Evolutionary conservation across 23 red algal genomes (phyloP), one percentile per base, ranked within the genome.

Genomic region (Gracilaria caudata): DNA sequence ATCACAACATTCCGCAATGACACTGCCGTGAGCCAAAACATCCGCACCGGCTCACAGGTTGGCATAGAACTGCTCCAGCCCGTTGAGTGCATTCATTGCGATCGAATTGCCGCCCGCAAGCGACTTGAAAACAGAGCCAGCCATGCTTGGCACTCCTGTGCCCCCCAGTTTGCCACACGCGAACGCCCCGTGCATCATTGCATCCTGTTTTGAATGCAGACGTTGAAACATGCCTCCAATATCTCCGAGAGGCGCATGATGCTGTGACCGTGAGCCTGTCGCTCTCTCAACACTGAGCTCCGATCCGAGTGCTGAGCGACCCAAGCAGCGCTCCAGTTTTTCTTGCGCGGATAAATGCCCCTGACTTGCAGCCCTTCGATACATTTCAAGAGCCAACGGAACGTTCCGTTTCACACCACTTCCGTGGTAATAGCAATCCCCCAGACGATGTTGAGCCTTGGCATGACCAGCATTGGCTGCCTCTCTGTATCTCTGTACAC

Each of bases 371-470:
- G 81, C 81, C 24, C 43, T 7, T 30, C 66, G 64, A 68, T 63
- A 86, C 58, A 86, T 43, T 34, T 47, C 41, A 1, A 61, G 41
- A 16, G 81, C 81, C 47, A 35, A 25, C n/a, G 29, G 11, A 86
- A 86, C 30, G 64, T 86, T 30, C 6, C 39, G 58, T 26, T 86
- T 64, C 33, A 86, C 81, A 24, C 81, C 81, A 29, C 32, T 25
- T 40, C 64, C 81, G 33, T 86, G 28, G 26, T 86, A 73, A 36
- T 86, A 86, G 41, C 81, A 86, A 11, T 46, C 81, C 8, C 64
- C 81, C 4, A 86, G 51, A 32, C 46, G 25, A 68, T 64, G 51
- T 24, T 86, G 61, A 38, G 81, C 81, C 19, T 41, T 64, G n/a
- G 60, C 1, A 70, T 73, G 32, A n/a, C 81, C 81, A 25, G 37